Evolutionary conservation across 2,329 filamentous ascomycete species (phyloP).

Genomic region (Xylaria sp.): DNA sequence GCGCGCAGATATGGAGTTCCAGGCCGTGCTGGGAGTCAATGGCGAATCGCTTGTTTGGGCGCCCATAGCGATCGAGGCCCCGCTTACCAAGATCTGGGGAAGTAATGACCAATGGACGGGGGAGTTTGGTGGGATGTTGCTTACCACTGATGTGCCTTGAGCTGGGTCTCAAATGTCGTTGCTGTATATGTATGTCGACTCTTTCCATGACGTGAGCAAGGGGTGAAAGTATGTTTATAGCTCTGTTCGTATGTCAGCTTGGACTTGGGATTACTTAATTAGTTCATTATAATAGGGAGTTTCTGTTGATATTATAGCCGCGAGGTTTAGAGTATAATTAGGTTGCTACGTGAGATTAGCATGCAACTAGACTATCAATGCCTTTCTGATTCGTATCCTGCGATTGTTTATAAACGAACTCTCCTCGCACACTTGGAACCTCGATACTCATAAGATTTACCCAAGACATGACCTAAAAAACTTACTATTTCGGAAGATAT

Average conservation of each 20-base stretch:
- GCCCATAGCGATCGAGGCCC: conserved; percentile 58
- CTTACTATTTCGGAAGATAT: no score
- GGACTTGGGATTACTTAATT: not conserved
- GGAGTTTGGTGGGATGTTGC: conserved; percentile 45
- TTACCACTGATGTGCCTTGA: conserved; percentile 39
- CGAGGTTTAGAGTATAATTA: no score
- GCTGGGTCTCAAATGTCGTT: not conserved
- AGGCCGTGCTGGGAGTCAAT: conserved; percentile 55
- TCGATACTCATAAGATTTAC: no score
- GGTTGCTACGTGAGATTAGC: no score
- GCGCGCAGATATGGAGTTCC: conserved; percentile 51
- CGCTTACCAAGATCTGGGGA: conserved; percentile 53
- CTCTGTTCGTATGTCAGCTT: not conserved
- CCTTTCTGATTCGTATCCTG: no score
- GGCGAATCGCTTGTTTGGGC: conserved; percentile 54
- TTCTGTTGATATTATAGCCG: not conserved
- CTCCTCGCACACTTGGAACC: no score
- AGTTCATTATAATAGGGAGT: not conserved
- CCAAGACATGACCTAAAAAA: no score
- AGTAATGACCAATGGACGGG: conserved; percentile 47
- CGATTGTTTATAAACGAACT: no score
- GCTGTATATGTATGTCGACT: not conserved
- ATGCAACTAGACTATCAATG: no score
- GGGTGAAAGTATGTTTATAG: not conserved
- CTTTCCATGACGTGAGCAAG: not conserved